Evolutionary conservation across 164 flowering plant genomes (phyloP), one percentile per base, ranked within the genome.

Genomic region (Malania oleifera): DNA sequence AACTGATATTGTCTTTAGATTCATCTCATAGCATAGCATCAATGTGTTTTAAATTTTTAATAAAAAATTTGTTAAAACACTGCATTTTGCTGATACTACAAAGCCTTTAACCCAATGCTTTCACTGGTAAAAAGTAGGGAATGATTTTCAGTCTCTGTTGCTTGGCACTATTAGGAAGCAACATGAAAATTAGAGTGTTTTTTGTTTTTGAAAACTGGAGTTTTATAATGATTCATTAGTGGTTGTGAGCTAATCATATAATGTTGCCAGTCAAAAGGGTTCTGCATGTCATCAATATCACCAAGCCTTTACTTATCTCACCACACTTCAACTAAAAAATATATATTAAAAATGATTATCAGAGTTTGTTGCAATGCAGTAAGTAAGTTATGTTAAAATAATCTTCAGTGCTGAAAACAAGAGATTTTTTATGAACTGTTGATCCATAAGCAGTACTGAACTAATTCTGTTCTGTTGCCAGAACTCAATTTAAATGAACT

Each of bases 181-280:
- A 11, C 25, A 46, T 46, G n/a, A 46, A 46, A n/a, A 47, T 22
- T 47, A 47, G 51, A 47, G 23, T 10, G 27, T 35, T 53, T 26
- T n/a, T 12, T 37, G 5, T 18, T 34, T 22, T 18, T 29, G 19
- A 12, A 34, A 37, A 12, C 20, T 20, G 38, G 38, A 52, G 57
- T 8, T 53, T 19, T 4, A 5, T 20, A 23, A 47, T 22, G 28
- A 12, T 47, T 14, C 51, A 23, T 27, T 22, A 11, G 28, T 47
- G 22, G 35, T 31, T 31, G 6, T 31, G 51, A 47, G 23, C 15
- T 23, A 9, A 47, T 47, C 27, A 26, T 23, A 9, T 22, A 22
- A 27, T 47, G 51, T 47, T 47, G 5, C 23, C 3, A 44, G 7
- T n/a, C n/a, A n/a, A n/a, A n/a, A n/a, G n/a, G n/a, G n/a, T n/a